Conservation (phyloP, 2,329 filamentous ascomycete species). For the Penicillium expansum region DNA sequence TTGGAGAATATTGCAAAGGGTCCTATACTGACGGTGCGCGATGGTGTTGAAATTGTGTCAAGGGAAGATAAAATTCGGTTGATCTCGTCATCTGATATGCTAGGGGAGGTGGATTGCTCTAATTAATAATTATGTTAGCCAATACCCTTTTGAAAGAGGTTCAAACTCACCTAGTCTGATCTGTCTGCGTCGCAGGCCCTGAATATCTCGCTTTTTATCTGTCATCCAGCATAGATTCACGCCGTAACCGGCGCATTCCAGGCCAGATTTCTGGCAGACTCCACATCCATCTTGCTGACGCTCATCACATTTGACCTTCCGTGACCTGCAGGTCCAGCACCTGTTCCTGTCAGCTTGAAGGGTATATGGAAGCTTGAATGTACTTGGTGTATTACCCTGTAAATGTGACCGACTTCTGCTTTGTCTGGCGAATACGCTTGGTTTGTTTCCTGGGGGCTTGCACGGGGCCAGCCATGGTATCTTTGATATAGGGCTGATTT, state of each 20-base stretch:
- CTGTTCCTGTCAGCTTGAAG: background rate
- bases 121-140: background rate
- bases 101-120: conserved; percentile 3
- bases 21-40: background rate
- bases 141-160: background rate
- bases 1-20: conserved; percentile 7
- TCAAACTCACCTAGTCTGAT: conserved; percentile 1
- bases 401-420: background rate
- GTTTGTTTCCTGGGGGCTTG: background rate
- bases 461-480: background rate
- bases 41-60: background rate
- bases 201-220: background rate
- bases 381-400: background rate
- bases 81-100: conserved; percentile 1
- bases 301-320: conserved; percentile 16
- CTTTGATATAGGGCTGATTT: background rate
- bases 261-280: conserved; percentile 6
- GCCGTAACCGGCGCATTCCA: conserved; percentile 11
- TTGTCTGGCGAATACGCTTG: background rate
- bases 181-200: background rate
- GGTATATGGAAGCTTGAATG: background rate
- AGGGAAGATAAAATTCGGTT: conserved; percentile 3
- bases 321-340: conserved; percentile 15
- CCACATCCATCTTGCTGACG: conserved; percentile 11
- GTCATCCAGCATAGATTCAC: conserved; percentile 11